Evolutionary conservation across 768 basidiomycete species (phyloP).

Genomic region (Boletus vermiculosoides): DNA sequence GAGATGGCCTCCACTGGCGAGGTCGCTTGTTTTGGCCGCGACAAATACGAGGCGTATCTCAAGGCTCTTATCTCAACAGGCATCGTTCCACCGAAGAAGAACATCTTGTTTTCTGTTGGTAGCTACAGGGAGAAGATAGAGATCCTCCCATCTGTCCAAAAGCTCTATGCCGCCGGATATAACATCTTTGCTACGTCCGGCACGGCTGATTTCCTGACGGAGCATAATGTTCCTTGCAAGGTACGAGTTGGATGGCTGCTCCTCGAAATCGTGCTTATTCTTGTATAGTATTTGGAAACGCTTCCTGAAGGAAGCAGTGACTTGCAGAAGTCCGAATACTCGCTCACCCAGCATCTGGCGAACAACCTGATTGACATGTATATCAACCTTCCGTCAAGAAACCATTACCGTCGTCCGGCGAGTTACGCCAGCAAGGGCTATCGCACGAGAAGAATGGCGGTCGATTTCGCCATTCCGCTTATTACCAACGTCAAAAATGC

Average conservation of each 20-base stretch:
- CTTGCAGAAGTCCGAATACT: slow-evolving; percentile 95
- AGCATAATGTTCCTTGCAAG: slow-evolving; percentile 96
- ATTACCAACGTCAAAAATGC: slow-evolving; percentile 99
- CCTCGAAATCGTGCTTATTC: slow-evolving; percentile 1
- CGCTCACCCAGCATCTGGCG: slow-evolving; percentile 92
- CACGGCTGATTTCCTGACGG: slow-evolving; percentile 95
- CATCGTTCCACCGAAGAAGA: slow-evolving; percentile 93
- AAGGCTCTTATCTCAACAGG: slow-evolving; percentile 97
- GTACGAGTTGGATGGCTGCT: slow-evolving; percentile 36
- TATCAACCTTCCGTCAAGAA: slow-evolving; percentile 98
- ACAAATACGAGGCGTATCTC: slow-evolving; percentile 98
- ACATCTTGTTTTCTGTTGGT: slow-evolving; percentile 94
- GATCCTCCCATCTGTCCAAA: slow-evolving; percentile 92
- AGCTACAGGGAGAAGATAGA: slow-evolving; percentile 98
- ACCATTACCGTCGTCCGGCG: slow-evolving; percentile 94
- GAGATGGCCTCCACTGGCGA: slow-evolving; percentile 99
- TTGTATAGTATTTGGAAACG: slow-evolving; percentile 79
- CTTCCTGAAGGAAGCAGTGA: slow-evolving; percentile 71
- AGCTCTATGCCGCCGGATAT: slow-evolving; percentile 89
- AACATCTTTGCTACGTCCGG: slow-evolving; percentile 97
- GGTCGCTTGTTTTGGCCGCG: slow-evolving; percentile 95
- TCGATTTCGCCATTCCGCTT: slow-evolving; percentile 95
- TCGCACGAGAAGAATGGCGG: slow-evolving; percentile 95
- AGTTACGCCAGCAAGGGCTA: slow-evolving; percentile 98
- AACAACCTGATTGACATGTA: slow-evolving; percentile 99